Evolutionary conservation across 352 stramenopile species (phyloP).

Genomic region (Globisporangium canariense): DNA sequence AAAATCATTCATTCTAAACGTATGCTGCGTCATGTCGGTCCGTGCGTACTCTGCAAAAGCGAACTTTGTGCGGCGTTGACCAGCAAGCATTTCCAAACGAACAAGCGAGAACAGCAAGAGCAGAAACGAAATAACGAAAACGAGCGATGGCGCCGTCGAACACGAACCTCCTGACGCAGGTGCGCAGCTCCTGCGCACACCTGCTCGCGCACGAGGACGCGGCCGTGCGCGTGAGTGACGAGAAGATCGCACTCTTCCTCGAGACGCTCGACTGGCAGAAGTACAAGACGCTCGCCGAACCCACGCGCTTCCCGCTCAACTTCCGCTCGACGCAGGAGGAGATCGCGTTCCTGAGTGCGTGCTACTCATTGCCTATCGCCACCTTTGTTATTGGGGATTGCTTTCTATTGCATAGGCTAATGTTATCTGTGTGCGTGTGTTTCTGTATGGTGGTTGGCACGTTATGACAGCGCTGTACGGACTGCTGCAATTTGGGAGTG

Average conservation of each 20-base stretch:
- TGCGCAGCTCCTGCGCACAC: conserved; percentile 51
- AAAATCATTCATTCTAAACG: too few species aligned
- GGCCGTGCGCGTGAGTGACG: conserved; percentile 45
- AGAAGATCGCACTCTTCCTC: conserved; percentile 48
- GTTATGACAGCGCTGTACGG: conserved; percentile 43
- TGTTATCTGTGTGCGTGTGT: background rate
- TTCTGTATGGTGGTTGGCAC: background rate
- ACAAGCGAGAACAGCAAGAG: background rate
- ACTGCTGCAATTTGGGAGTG: conserved; percentile 79
- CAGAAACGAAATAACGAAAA: background rate
- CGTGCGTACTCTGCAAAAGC: background rate
- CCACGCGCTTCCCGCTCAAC: conserved; percentile 69
- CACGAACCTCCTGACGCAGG: conserved; percentile 28
- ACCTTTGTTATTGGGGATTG: too few species aligned
- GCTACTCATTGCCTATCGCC: too few species aligned
- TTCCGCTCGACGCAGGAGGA: conserved; percentile 72
- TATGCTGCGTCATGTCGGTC: background rate
- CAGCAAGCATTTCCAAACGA: conserved; percentile 5
- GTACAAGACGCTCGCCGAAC: conserved; percentile 42
- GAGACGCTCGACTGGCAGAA: conserved; percentile 47
- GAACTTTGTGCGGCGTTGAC: background rate
- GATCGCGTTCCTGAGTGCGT: conserved; percentile 75
- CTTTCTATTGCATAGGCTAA: too few species aligned
- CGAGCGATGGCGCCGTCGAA: conserved; percentile 25
- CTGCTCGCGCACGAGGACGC: conserved; percentile 41